Evolutionary conservation across 495 filamentous ascomycete species (phyloP).

Genomic region (Parathielavia hyrcaniae): DNA sequence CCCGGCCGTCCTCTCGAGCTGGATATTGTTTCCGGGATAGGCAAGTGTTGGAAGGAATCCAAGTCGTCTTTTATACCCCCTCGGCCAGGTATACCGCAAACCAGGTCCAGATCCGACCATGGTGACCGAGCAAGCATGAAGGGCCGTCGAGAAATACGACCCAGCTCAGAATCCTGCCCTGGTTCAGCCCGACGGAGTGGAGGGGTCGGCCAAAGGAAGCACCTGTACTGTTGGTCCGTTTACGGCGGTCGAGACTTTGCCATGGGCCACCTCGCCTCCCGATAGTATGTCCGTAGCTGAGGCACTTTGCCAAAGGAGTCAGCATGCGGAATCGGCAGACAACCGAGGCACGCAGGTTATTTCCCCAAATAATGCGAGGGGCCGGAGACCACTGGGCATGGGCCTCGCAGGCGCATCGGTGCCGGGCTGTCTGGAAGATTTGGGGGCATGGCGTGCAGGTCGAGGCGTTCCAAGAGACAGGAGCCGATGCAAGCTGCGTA

Average conservation of each 20-base stretch:
- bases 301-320: no score
- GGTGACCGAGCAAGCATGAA: conserved; percentile 1
- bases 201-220: background rate
- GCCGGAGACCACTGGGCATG: no score
- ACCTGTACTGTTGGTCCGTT: conserved; percentile 19
- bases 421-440: background rate
- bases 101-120: background rate
- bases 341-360: background rate
- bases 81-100: background rate
- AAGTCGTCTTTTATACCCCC: background rate
- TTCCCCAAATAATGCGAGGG: background rate
- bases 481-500: background rate
- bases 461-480: background rate
- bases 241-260: conserved; percentile 14
- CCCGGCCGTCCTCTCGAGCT: background rate
- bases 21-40: background rate
- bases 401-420: background rate
- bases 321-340: no score
- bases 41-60: conserved; percentile 8
- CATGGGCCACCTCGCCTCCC: background rate
- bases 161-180: background rate
- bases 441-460: background rate
- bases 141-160: background rate
- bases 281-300: background rate
- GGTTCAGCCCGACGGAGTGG: conserved; percentile 1